Evolutionary conservation across 2,329 filamentous ascomycete genomes (phyloP), one percentile per base, ranked within the genome.

Genomic region (Keithomyces neogunnii): DNA sequence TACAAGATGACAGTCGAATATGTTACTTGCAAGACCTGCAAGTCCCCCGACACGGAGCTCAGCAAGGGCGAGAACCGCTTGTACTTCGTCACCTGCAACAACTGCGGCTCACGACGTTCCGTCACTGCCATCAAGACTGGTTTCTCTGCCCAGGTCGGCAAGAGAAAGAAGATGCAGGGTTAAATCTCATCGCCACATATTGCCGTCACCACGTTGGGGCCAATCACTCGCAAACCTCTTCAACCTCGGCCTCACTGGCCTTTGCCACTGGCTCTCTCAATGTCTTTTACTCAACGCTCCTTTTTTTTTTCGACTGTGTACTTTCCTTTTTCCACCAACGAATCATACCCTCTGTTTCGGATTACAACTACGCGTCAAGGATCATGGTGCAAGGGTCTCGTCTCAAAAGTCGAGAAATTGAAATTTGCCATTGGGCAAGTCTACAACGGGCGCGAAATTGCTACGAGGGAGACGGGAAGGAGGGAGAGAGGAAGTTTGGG

Each of bases 91-190:
- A 96, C 91, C 54, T 96, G 92, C 84, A 96, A 73, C 68, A 86
- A 85, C 53, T 89, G 86, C 64, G 85, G 85, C 57, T 88, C 84
- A 49, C 80, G 92, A 73, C 86, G 91, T 69, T 90, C 85, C 66
- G 92, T 97, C 69, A 89, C 89, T 55, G 91, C 93, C 61, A 99
- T 99, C 86, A 99, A 99, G 85, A 96, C 90, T 56, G 93, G 93
- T 90, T 99, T 99, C 90, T 95, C 91, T 66, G 93, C 93, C 72
- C 93, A 97, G 76, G 88, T 99, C 72, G 93, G 93, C 71, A 96
- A 96, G 87, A 87, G 93, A 81, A 93, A 85, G 80, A 95, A 95
- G 82, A 87, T 90, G 77, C 82, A 89, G 72, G 87, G 80, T 72
- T 95, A 90, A 79, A 57, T 39, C 38, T 51, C 19, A 19, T 48